Conservation (phyloP, 495 filamentous ascomycete species). For the Tricharina praecox region DNA sequence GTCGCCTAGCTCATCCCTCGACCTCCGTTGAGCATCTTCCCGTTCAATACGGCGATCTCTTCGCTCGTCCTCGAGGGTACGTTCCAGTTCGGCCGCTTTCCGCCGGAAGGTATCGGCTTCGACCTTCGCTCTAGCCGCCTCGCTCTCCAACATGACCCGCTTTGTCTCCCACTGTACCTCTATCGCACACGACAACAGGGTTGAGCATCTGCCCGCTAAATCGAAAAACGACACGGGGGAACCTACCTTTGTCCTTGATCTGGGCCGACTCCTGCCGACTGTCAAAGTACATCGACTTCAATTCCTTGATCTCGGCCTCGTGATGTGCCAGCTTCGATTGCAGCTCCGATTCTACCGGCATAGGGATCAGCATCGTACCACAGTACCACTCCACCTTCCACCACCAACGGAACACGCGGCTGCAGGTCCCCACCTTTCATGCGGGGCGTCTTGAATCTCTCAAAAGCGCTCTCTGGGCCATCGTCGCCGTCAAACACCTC, state of each 20-base stretch:
- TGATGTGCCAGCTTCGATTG: neutral
- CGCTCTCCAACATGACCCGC: slow-evolving; percentile 21
- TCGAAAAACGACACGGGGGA: no score
- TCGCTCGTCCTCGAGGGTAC: slow-evolving; percentile 20
- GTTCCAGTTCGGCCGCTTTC: slow-evolving; percentile 17
- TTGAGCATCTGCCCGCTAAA: neutral
- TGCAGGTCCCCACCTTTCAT: slow-evolving; percentile 3
- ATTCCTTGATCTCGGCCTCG: slow-evolving; percentile 4
- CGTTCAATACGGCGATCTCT: slow-evolving; percentile 19
- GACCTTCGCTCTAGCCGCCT: slow-evolving; percentile 16
- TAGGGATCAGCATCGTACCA: no score
- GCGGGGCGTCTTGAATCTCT: neutral
- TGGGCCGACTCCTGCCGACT: slow-evolving; percentile 3
- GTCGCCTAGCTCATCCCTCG: slow-evolving; percentile 24
- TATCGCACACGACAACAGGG: neutral
- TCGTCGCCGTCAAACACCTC: neutral
- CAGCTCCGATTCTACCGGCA: neutral
- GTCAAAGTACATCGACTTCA: slow-evolving; percentile 3
- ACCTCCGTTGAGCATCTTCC: slow-evolving; percentile 19
- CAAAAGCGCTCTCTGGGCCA: neutral
- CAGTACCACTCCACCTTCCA: no score
- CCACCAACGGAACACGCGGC: no score
- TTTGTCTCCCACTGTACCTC: slow-evolving; percentile 16
- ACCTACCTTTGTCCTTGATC: slow-evolving; percentile 2
- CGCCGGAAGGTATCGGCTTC: slow-evolving; percentile 20